Evolutionary conservation across 441 rosid species (phyloP), one percentile per base, ranked within the genome.

Genomic region (Populus hybrid): DNA sequence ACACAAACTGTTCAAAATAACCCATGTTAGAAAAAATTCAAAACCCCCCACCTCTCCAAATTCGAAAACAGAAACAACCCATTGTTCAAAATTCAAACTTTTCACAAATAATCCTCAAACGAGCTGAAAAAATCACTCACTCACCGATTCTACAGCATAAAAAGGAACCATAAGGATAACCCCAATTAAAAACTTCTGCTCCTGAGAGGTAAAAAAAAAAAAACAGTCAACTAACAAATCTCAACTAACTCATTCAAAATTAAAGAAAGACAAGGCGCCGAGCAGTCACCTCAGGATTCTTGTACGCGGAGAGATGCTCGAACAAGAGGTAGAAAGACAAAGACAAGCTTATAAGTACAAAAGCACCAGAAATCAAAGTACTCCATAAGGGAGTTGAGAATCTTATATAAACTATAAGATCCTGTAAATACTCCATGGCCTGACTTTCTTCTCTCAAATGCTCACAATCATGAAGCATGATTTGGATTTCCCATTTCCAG

Each of bases 151-250:
- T 35, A 97, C 67, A 0, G 95, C 89, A 80, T 94, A 97, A 91
- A 92, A 94, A 61, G 99, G 99, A 84, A 97, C 99, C 99, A 97
- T 94, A 71, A 97, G 88, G 83, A 92, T 90, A 85, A 97, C 98
- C 74, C 99, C 99, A 40, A 97, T 94, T 84, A 94, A 86, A 87
- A 97, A 94, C 83, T 88, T 97, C 80, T 97, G 99, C 79, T 97
- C 99, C 99, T 96, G 94, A 50, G 16, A 79, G 30, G 50, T 46
- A 53, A 68, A 57, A 71, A 63, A 61, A 57, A 67, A 30, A 30
- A 71, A 67, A 61, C 42, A 67, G 67, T 59, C 77, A 79, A 69
- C 20, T 6, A 30, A 77, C 67, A n/a, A 63, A 14, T 26, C 24
- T 4, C 26, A 36, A 11, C 74, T 35, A 64, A 35, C 67, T 8